These are phyloP conservation scores for Ciborinia camelliae DNA, from an alignment of 2,329 filamentous ascomycete genomes.

Conservation along the genomic window DNA sequence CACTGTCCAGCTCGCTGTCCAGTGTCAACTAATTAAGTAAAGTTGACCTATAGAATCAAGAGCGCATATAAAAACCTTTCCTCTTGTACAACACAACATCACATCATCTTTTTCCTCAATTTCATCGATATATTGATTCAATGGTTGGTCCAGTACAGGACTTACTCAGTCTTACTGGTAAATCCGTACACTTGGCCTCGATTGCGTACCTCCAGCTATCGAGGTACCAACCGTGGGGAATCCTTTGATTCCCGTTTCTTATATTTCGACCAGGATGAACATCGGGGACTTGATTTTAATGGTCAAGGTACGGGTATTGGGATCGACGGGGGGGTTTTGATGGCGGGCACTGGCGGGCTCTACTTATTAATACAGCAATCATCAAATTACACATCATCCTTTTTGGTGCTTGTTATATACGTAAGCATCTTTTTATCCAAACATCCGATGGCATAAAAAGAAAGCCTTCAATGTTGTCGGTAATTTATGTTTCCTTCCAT, in stretches of 20 bases:
- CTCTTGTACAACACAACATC: not conserved
- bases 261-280: not conserved
- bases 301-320: not conserved
- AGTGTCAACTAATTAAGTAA: not conserved
- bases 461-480: too few relatives aligned
- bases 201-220: not conserved
- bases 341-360: not conserved
- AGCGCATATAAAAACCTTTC: not conserved
- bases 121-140: not conserved
- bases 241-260: not conserved
- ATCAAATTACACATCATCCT: not conserved
- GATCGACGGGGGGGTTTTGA: not conserved
- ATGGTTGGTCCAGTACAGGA: not conserved
- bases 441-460: too few relatives aligned
- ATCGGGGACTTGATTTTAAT: constrained; percentile 5
- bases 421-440: not conserved
- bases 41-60: constrained; percentile 1
- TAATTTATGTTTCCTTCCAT: too few relatives aligned
- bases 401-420: not conserved
- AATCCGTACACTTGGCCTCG: not conserved
- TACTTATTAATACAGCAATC: not conserved
- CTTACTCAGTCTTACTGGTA: too few relatives aligned
- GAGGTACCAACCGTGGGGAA: constrained; percentile 7
- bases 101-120: not conserved
- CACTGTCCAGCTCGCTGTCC: not conserved